Base-by-base conservation (phyloP, 305 asterid species). In the Solanum hybrid region DNA sequence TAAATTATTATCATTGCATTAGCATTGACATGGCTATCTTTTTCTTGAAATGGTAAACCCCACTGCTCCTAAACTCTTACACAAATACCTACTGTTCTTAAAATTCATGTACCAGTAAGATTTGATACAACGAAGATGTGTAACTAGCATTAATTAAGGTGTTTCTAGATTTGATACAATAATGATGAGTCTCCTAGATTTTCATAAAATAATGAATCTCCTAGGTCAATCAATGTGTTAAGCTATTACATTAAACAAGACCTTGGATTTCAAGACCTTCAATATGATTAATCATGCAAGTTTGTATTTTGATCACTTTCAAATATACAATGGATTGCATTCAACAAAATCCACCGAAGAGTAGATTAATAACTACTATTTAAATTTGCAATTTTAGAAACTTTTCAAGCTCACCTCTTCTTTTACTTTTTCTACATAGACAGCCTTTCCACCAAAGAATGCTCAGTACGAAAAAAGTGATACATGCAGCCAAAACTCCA, bases 371-470 rank as follows among this genome's bases (percentile, higher is more conserved):
- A 85, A 20, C 11, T 9, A 20, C 8, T 18, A 51, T 57, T 20
- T 51, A 57, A 33, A 85, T 51, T 46, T 22, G 33, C 75, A 18
- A 85, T 39, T 85, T 83, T 20, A 85, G 31, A 51, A 85, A 57
- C 76, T 57, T 84, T 12, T 85, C 46, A 31, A 31, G 76, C 88
- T 85, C 42, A 85, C 88, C 91, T 90, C 42, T 86, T 33, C 35
- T 86, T 90, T 35, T 90, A 28, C 82, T 29, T 40, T 76, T 64
- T 8, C 51, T 74, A 61, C 87, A 34, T 84, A 76, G 88, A 86
- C 36, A 86, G 24, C 91, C 71, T 86, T 39, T 90, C 91, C 89
- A 90, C 89, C 86, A 86, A 40, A 90, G 89, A 11, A 90, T 35
- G 76, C 81, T 71, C 39, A 86, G 31, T 31, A 76, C 7, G 24